Conservation (phyloP, 306 rosid species). For the Rosa chinensis region DNA sequence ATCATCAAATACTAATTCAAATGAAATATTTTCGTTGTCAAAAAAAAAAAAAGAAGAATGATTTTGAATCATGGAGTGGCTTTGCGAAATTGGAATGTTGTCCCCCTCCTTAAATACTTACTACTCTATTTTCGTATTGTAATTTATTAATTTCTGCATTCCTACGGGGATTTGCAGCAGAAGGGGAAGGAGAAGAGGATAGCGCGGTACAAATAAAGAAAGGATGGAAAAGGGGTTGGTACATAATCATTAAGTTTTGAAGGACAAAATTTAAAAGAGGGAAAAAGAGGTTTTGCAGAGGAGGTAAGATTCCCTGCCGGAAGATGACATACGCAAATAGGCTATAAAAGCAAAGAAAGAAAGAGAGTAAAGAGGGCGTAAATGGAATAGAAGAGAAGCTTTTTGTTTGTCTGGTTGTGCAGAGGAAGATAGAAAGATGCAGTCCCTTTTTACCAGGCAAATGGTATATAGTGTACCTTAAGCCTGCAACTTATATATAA, state of each 20-base stretch:
- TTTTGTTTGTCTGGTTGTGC: conserved; percentile 76
- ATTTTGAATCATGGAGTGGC: not conserved
- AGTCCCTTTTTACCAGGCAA: conserved; percentile 69
- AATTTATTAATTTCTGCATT: not conserved
- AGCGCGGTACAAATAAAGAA: conserved; percentile 19
- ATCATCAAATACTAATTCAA: not conserved
- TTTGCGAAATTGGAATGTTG: not conserved
- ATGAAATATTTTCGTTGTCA: not conserved
- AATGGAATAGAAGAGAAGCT: conserved; percentile 57
- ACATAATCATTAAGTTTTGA: conserved; percentile 51
- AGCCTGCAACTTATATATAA: conserved; percentile 67
- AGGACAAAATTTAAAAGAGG: conserved; percentile 46
- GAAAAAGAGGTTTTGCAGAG: conserved; percentile 44
- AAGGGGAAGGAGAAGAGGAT: conserved; percentile 29
- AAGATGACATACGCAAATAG: conserved; percentile 76
- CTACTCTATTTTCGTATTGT: not conserved
- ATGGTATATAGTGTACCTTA: conserved; percentile 76
- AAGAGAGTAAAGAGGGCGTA: conserved; percentile 1
- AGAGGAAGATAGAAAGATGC: conserved; percentile 40
- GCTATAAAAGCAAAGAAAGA: conserved; percentile 26
- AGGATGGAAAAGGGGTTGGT: conserved; percentile 51
- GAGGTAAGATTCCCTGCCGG: conserved; percentile 70
- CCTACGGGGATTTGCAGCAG: conserved; percentile 38
- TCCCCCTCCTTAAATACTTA: not conserved
- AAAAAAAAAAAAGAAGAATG: no score